Percentiles rank a stretch among this genome's conserved stretches.
phyloP scores from a whole-genome alignment of 2,329 filamentous ascomycete genomes.

The Curvularia lunata region DNA sequence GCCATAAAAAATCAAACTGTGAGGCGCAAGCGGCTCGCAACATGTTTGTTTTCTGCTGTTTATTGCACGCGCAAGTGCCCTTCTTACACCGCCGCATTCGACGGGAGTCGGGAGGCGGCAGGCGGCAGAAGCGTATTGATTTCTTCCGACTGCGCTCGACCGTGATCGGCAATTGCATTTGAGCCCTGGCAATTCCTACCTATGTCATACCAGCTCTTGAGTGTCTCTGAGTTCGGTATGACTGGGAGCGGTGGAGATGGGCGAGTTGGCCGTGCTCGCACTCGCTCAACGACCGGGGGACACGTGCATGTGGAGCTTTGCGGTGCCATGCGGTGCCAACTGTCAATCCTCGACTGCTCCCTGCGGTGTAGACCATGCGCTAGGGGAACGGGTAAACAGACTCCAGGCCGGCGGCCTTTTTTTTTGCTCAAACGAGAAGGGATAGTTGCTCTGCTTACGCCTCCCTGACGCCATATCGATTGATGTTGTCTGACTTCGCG shows the following conservation, averaged over 20 bases:
- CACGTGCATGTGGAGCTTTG: conserved; percentile 1
- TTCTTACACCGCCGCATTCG: background rate
- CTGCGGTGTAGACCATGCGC: conserved; percentile 4
- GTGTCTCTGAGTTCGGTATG: conserved; percentile 1
- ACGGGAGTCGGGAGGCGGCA: background rate
- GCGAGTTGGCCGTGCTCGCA: conserved; percentile 3
- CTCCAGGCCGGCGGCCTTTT: background rate
- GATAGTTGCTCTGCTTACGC: background rate
- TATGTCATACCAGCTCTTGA: conserved; percentile 4
- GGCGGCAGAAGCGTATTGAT: background rate
- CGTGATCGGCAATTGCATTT: conserved; percentile 1
- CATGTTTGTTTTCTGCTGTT: conserved; percentile 1
- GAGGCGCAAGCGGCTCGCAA: conserved; percentile 1
- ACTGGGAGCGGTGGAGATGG: conserved; percentile 4
- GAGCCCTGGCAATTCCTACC: background rate
- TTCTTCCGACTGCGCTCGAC: background rate
- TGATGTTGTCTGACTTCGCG: background rate
- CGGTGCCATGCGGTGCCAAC: conserved; percentile 7
- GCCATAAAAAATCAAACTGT: background rate
- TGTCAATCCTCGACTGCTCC: conserved; percentile 8
- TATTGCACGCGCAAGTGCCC: conserved; percentile 3
- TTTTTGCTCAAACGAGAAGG: background rate
- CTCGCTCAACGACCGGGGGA: conserved; percentile 5
- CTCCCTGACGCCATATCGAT: background rate
- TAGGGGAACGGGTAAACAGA: conserved; percentile 6